phyloP scores from a whole-genome alignment of 148 eudicot species.

The Vaccinium corymbosum region DNA sequence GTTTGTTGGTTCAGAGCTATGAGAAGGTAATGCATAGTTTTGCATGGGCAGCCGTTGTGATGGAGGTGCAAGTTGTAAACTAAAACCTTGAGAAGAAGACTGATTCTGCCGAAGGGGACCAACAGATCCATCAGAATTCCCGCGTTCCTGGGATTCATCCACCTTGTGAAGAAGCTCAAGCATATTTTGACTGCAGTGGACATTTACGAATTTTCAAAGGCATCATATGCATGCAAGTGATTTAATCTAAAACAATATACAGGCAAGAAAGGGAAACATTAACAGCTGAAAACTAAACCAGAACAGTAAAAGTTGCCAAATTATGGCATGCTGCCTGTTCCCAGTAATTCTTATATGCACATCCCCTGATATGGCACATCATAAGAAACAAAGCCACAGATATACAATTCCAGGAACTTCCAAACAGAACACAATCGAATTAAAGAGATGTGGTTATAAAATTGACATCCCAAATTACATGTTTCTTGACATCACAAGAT shows the following conservation, averaged over 20 bases:
- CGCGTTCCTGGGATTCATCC: constrained; percentile 62
- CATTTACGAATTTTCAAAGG: not conserved
- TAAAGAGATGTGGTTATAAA: not conserved
- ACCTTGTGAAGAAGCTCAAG: constrained; percentile 86
- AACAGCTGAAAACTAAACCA: constrained; percentile 5
- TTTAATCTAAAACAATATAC: not conserved
- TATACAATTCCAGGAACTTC: not conserved
- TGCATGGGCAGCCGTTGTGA: constrained; percentile 45
- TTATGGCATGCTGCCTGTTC: not conserved
- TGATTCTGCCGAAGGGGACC: constrained; percentile 45
- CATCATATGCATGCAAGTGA: constrained; percentile 1
- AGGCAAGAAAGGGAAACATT: not conserved
- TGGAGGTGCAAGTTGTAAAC: constrained; percentile 88
- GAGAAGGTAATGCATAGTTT: constrained; percentile 36
- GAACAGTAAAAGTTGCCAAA: not conserved
- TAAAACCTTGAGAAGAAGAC: constrained; percentile 69
- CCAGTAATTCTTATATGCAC: not conserved
- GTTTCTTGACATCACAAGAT: no score
- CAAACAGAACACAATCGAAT: not conserved
- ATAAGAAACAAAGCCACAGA: not conserved
- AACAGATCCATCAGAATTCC: constrained; percentile 41
- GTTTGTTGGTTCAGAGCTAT: constrained; percentile 33
- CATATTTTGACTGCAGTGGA: constrained; percentile 69
- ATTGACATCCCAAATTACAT: no score
- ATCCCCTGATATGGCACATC: no score